Conservation (phyloP, 352 stramenopile species). For the Plasmopara halstedii region DNA sequence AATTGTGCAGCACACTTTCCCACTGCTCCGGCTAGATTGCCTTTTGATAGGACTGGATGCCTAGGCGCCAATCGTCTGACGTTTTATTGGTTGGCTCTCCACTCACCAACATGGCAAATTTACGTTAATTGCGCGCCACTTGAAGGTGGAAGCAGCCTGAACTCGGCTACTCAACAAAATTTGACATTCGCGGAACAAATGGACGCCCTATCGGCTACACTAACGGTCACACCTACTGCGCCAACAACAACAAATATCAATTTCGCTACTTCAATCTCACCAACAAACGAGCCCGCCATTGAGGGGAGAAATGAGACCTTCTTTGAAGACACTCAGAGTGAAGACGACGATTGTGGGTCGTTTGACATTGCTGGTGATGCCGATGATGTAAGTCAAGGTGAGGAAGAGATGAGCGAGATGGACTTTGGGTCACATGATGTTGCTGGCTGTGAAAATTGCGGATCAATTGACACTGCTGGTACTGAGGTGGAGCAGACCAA, state of each 20-base stretch:
- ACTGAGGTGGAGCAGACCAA: constrained; percentile 7
- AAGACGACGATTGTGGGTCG: constrained; percentile 6
- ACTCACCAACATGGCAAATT: constrained; percentile 36
- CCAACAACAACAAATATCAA: background rate
- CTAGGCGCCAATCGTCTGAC: constrained; percentile 27
- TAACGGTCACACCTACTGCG: background rate
- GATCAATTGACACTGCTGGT: constrained; percentile 7
- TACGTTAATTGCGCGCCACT: constrained; percentile 43
- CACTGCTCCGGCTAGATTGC: constrained; percentile 19
- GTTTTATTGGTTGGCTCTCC: constrained; percentile 33
- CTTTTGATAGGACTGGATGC: constrained; percentile 36
- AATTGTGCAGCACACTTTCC: constrained; percentile 35
- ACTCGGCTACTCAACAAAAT: no score
- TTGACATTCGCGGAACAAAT: no score
- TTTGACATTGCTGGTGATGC: background rate
- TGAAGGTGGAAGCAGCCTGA: no score
- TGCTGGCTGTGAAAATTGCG: constrained; percentile 11
- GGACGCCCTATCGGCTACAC: background rate
- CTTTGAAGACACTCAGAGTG: constrained; percentile 9
- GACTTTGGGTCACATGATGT: constrained; percentile 15
- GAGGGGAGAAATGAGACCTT: constrained; percentile 5
- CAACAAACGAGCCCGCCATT: constrained; percentile 1
- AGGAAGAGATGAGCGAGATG: constrained; percentile 3
- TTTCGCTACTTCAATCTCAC: background rate
- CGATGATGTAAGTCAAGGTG: background rate